Conservation (phyloP, 768 basidiomycete genomes). For the Clathrus columnatus region DNA sequence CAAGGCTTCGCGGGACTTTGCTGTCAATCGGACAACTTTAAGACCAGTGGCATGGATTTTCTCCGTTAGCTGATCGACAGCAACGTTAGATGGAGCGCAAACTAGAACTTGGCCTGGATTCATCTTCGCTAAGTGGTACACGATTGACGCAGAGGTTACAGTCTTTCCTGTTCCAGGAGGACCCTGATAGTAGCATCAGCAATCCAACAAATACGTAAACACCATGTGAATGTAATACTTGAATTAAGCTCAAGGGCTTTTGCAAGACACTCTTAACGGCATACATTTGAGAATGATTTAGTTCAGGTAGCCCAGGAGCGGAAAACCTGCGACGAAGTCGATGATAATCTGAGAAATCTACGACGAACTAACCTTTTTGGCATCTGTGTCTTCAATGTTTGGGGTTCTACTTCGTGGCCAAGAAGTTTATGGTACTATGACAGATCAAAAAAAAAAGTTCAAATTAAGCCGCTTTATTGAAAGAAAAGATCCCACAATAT, state of each 20-base stretch:
- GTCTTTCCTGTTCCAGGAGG: slow-evolving; percentile 99
- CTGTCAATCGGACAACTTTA: slow-evolving; percentile 95
- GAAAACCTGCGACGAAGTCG: slow-evolving; percentile 50
- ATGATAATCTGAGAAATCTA: not conserved
- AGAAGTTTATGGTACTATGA: slow-evolving; percentile 93
- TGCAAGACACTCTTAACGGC: slow-evolving; percentile 98
- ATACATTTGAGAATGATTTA: slow-evolving; percentile 99
- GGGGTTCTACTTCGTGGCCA: slow-evolving; percentile 95
- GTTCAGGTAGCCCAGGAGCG: slow-evolving; percentile 92
- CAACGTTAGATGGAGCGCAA: slow-evolving; percentile 97
- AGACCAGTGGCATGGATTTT: slow-evolving; percentile 99
- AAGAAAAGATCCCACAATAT: slow-evolving; percentile 59
- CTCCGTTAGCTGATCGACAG: slow-evolving; percentile 97
- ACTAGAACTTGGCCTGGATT: slow-evolving; percentile 99
- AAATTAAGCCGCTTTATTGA: not conserved
- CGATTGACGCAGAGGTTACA: slow-evolving; percentile 97
- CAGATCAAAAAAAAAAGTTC: slow-evolving; percentile 13
- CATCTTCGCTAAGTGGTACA: slow-evolving; percentile 99
- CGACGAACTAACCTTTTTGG: slow-evolving; percentile 54
- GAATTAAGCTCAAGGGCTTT: slow-evolving; percentile 95
- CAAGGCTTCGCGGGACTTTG: slow-evolving; percentile 95
- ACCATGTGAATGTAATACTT: slow-evolving; percentile 28
- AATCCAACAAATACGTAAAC: not conserved
- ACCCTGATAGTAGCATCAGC: slow-evolving; percentile 33
- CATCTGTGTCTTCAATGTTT: slow-evolving; percentile 85